Conservation (phyloP, 1,139 yeast species). For the Lodderomyces jiufengensis region DNA sequence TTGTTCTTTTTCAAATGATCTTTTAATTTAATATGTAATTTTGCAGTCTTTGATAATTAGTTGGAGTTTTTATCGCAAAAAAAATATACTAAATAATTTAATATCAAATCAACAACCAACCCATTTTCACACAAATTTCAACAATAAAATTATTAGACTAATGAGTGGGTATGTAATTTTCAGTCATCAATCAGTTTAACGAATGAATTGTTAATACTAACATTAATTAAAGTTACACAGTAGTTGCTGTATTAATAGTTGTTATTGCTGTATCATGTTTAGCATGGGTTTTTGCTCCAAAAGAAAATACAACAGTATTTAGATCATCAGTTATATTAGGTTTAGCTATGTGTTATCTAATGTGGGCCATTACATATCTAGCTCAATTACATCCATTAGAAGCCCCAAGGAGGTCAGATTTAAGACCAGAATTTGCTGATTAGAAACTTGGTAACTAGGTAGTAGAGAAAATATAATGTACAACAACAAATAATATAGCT, state of each 20-base stretch:
- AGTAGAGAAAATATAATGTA: no score
- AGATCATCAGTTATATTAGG: slow-evolving; percentile 82
- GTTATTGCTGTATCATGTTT: slow-evolving; percentile 58
- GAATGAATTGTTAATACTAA: slow-evolving; percentile 30
- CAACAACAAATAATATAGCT: no score
- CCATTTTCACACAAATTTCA: no score
- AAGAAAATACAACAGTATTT: slow-evolving; percentile 71
- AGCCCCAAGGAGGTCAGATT: slow-evolving; percentile 73
- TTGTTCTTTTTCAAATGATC: no score
- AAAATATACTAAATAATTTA: neutral
- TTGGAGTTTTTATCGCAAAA: neutral
- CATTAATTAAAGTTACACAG: slow-evolving; percentile 55
- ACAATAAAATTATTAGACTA: no score
- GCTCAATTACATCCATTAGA: slow-evolving; percentile 80
- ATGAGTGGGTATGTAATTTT: slow-evolving; percentile 24
- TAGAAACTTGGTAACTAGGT: neutral
- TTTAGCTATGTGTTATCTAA: slow-evolving; percentile 81
- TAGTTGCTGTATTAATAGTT: slow-evolving; percentile 58
- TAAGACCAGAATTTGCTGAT: slow-evolving; percentile 57
- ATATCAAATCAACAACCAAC: neutral
- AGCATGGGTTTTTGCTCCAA: slow-evolving; percentile 64
- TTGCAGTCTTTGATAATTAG: no score
- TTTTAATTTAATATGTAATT: no score
- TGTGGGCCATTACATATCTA: slow-evolving; percentile 93
- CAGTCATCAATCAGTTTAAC: slow-evolving; percentile 5